phyloP scores from a whole-genome alignment of 352 stramenopile species.

The Globisporangium ultimum region DNA sequence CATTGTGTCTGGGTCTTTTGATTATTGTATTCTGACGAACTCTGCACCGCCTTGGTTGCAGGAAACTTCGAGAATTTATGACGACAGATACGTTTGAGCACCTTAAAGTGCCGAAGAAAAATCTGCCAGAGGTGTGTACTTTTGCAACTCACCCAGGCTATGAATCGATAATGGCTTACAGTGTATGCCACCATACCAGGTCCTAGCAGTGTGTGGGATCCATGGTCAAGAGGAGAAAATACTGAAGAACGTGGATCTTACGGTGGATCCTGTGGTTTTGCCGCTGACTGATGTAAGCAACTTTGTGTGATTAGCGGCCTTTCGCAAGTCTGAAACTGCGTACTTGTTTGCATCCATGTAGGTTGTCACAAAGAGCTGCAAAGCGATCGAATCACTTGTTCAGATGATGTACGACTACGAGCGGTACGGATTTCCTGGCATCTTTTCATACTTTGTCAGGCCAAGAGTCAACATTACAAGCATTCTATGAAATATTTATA shows the following conservation, averaged over 20 bases:
- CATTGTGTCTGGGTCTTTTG: neutral
- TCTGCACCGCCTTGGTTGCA: slow-evolving; percentile 9
- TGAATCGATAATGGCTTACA: neutral
- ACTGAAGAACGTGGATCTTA: slow-evolving; percentile 55
- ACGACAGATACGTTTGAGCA: slow-evolving; percentile 68
- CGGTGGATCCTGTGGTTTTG: slow-evolving; percentile 38
- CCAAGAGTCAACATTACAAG: neutral
- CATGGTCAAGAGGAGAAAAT: slow-evolving; percentile 49
- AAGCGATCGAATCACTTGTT: slow-evolving; percentile 53
- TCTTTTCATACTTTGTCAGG: neutral
- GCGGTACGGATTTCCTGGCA: slow-evolving; percentile 19
- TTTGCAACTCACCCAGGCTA: neutral
- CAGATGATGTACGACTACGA: slow-evolving; percentile 85
- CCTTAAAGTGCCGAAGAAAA: slow-evolving; percentile 37
- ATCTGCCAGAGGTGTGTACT: slow-evolving; percentile 31
- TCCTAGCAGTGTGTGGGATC: slow-evolving; percentile 48
- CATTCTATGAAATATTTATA: slow-evolving; percentile 13
- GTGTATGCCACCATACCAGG: slow-evolving; percentile 18
- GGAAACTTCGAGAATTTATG: slow-evolving; percentile 64
- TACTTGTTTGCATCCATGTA: slow-evolving; percentile 14
- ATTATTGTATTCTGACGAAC: neutral
- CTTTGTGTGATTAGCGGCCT: neutral
- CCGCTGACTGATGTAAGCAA: slow-evolving; percentile 53
- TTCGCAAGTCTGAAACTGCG: too few relatives aligned
- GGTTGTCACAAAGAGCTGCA: slow-evolving; percentile 63